Evolutionary conservation across 208 protist species (phyloP), one percentile per base, ranked within the genome.

Genomic region (Leishmania lainsoni): DNA sequence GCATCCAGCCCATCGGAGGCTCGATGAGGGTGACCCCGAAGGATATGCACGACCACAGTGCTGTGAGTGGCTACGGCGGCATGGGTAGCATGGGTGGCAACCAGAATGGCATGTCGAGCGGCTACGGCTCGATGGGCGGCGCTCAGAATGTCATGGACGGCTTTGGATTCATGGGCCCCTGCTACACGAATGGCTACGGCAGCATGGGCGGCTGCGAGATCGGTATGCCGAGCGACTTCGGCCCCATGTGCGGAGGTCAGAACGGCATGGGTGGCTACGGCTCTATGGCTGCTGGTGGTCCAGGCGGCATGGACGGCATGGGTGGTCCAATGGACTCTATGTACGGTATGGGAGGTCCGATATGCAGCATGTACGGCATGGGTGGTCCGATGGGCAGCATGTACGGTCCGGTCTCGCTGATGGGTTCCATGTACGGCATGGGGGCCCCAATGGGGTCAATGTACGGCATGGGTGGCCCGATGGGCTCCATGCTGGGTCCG

Each of bases 391-490:
- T 83, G 73, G 76, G 82, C 17, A 70, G 51, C 48, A 86, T 86
- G 83, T 86, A 86, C 79, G 86, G 85, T 68, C 74, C 75, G 75
- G 77, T 58, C 72, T 73, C 68, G 12, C 75, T 76, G 29, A 89
- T 85, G 82, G 84, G 81, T 29, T 63, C 71, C 32, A 80, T 75
- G 83, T 76, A 82, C 79, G 61, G 58, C 32, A 81, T 42, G 72
- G 29, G 10, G 16, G 72, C 45, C 14, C 45, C 45, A 14, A 81
- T 78, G 81, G 76, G 83, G 4, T 75, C 75, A 6, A 84, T 87
- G 84, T 85, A 83, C 81, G 86, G 83, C 66, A 85, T 81, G 84
- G 73, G 75, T 16, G 76, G 75, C 49, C 78, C 69, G 45, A 84
- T 85, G 83, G 84, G 84, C 10, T 71, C 66, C 16, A 71, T 61